Percentiles rank a stretch among this genome's conserved stretches.
These are phyloP conservation scores for Leishmania braziliensis DNA, from an alignment of 208 protist species.

Conservation along the genomic window DNA sequence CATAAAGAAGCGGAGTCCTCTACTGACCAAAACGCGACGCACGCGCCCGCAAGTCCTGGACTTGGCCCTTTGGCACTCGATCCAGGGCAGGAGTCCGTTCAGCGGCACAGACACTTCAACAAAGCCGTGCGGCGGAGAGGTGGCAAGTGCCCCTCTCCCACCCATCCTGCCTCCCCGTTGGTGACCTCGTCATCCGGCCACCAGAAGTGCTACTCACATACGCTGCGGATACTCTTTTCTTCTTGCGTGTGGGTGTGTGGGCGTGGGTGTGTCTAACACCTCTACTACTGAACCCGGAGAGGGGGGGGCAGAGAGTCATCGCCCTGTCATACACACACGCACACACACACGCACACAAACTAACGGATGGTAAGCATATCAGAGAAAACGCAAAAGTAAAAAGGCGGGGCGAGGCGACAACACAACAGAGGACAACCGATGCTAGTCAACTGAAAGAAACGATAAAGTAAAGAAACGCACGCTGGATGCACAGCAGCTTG, in stretches of 20 bases:
- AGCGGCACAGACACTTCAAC: not conserved
- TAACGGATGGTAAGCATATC: not conserved
- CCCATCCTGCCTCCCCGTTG: not conserved
- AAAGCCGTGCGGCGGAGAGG: not conserved
- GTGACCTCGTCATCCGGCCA: not conserved
- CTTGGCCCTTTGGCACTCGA: not conserved
- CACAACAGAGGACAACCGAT: not conserved
- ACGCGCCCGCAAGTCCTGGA: not conserved
- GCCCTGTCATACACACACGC: not conserved
- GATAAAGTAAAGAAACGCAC: not conserved
- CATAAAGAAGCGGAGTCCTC: not conserved
- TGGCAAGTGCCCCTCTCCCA: not conserved
- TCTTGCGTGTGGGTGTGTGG: not conserved
- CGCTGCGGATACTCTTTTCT: not conserved
- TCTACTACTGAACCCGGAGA: not conserved
- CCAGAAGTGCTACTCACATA: too few species aligned
- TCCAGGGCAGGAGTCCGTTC: not conserved
- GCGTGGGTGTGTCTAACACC: not conserved
- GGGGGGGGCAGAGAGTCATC: not conserved
- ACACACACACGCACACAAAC: not conserved
- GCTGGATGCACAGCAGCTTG: not conserved
- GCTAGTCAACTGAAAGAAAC: not conserved
- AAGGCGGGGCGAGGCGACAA: not conserved
- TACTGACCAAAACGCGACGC: not conserved
- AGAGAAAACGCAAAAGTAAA: not conserved